Evolutionary conservation across 2,329 filamentous ascomycete genomes (phyloP).

Genomic region (Verticillium zaregamsianum): DNA sequence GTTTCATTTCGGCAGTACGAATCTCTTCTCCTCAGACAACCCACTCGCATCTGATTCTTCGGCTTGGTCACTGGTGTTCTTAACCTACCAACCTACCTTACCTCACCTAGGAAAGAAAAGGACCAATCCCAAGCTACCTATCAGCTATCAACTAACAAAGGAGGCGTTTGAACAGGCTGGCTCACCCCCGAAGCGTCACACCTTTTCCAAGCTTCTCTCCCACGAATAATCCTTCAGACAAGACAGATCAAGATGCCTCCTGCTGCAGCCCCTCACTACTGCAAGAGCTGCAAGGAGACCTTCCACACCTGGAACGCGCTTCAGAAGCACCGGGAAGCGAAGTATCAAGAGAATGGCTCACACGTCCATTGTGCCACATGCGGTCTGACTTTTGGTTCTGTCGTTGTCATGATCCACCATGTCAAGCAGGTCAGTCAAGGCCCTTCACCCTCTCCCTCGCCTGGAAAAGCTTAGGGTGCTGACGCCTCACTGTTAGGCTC

Average conservation of each 20-base stretch:
- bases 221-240: background rate
- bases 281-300: conserved; percentile 21
- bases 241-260: background rate
- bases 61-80: too few species aligned
- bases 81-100: too few species aligned
- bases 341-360: conserved; percentile 13
- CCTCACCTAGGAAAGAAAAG: too few species aligned
- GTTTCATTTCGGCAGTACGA: too few species aligned
- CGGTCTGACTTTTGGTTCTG: conserved; percentile 28
- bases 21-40: too few species aligned
- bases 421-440: conserved; percentile 26
- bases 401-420: conserved; percentile 25
- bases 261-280: conserved; percentile 9
- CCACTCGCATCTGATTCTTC: too few species aligned
- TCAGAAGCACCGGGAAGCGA: conserved; percentile 23
- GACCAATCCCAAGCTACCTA: too few species aligned
- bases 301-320: conserved; percentile 21
- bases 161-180: too few species aligned
- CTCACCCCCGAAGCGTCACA: too few species aligned
- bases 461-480: background rate
- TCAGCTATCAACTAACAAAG: too few species aligned
- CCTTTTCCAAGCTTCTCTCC: too few species aligned
- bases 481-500: conserved; percentile 24
- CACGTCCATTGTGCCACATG: conserved; percentile 36
- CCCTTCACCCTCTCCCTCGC: background rate